Evolutionary conservation across 2,329 filamentous ascomycete genomes (phyloP), one percentile per base, ranked within the genome.

Genomic region (Pestalotiopsis sp.): DNA sequence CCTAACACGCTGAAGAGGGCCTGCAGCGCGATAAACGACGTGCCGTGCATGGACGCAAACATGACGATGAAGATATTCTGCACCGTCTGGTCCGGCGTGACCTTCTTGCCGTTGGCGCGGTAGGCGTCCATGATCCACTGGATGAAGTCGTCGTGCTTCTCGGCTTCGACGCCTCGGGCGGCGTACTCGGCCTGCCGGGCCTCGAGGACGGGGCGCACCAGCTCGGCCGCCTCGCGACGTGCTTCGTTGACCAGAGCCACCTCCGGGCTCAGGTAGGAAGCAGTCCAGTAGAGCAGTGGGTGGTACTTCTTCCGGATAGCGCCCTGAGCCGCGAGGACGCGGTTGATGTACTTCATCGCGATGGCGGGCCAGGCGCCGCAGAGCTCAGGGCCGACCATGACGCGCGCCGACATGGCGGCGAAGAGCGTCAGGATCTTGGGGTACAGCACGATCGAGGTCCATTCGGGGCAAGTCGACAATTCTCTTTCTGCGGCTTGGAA

Each of bases 241-340:
- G 62, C 66, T 3, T 52, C 45, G 6, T 52, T 52, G 3, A 52
- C 45, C 45, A 52, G 7, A 14, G 68, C 70, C 2, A 71, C 66
- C 38, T 72, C 72, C 14, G 68, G 69, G 58, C 58, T 71, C n/a
- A 71, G 59, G 63, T 72, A 74, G n/a, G 69, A 70, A 5, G 71
- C 70, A n/a, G 65, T 67, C 72, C 70, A 72, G 58, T 73, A 73
- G 3, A 72, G 64, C 27, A 65, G 45, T 2, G 71, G 66, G 49
- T 68, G 68, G 65, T 73, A 71, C 62, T 66, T 69, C 13, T 69
- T 68, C 14, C 69, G 69, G 25, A 73, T 69, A 39, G 67, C 69
- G 14, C 60, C 61, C 23, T 70, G 71, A 12, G 72, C 71, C 38
- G 68, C 68, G 58, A 73, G 68, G 39, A 67, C 68, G 49, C 61